phyloP scores from a whole-genome alignment of 2,329 filamentous ascomycete genomes.

The Fusarium proliferatum region DNA sequence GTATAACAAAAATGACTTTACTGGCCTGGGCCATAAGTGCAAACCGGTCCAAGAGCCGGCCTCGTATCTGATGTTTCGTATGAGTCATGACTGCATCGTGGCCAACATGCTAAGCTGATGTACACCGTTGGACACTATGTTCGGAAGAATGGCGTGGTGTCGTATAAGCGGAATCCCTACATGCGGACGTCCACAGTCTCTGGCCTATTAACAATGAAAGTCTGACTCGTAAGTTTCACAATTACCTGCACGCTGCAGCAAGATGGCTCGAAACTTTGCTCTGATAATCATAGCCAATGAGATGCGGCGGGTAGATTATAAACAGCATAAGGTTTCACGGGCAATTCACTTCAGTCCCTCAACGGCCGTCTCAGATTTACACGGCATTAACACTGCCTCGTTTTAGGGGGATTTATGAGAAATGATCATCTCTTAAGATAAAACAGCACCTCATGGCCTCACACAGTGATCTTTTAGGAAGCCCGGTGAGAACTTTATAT shows the following conservation, averaged over 20 bases:
- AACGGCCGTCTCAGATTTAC: neutral
- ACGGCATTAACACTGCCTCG: neutral
- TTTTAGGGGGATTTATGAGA: neutral
- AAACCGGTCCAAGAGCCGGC: neutral
- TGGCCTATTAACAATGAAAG: neutral
- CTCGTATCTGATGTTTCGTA: too few species aligned
- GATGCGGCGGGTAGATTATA: accelerated
- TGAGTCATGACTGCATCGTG: neutral
- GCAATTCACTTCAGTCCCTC: neutral
- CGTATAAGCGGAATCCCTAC: neutral
- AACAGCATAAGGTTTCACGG: neutral
- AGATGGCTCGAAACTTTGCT: neutral
- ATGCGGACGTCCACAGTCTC: neutral
- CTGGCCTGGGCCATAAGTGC: neutral
- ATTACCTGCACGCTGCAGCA: too few species aligned
- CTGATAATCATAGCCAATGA: neutral
- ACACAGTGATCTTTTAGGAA: too few species aligned
- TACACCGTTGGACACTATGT: neutral
- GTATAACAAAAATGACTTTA: neutral
- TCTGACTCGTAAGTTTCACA: neutral
- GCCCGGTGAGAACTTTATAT: neutral
- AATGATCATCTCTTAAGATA: accelerated
- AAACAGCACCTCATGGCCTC: too few species aligned
- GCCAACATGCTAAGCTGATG: neutral
- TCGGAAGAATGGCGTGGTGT: neutral